These are phyloP conservation scores for Kodamaea plutei DNA, from an alignment of 1,139 yeast genomes.

Conservation along the genomic window DNA sequence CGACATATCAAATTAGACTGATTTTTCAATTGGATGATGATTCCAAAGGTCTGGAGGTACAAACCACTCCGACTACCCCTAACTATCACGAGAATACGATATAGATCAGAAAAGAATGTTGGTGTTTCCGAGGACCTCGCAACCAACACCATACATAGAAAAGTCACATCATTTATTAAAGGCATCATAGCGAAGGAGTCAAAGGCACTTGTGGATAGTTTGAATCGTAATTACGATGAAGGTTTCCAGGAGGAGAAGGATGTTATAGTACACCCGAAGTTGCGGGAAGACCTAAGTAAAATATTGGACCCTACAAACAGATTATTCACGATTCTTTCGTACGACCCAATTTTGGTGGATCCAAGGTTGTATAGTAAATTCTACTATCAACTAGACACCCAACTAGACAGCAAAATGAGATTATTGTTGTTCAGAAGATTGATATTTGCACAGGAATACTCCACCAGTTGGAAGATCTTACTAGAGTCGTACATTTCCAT, in stretches of 20 bases:
- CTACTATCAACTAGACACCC: slow-evolving; percentile 15
- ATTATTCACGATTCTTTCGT: slow-evolving; percentile 26
- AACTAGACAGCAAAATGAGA: slow-evolving; percentile 20
- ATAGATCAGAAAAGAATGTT: no score
- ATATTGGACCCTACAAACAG: slow-evolving; percentile 29
- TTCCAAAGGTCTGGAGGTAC: no score
- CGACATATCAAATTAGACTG: no score
- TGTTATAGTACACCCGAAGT: no score
- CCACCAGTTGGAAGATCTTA: slow-evolving; percentile 29
- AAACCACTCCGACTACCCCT: no score
- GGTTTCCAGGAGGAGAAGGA: no score
- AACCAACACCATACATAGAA: no score
- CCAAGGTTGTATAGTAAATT: slow-evolving; percentile 26
- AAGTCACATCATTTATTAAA: neutral
- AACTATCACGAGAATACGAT: no score
- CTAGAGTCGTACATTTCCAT: slow-evolving; percentile 26
- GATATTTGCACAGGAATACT: slow-evolving; percentile 29
- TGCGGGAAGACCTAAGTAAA: slow-evolving; percentile 15
- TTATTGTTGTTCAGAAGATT: slow-evolving; percentile 25
- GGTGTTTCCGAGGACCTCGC: no score
- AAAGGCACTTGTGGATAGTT: neutral
- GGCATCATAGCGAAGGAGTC: slow-evolving; percentile 12
- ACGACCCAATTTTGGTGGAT: slow-evolving; percentile 31
- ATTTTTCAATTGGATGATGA: no score
- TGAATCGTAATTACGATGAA: slow-evolving; percentile 1